phyloP scores from a whole-genome alignment of 306 rosid species.

The Prunus davidiana region DNA sequence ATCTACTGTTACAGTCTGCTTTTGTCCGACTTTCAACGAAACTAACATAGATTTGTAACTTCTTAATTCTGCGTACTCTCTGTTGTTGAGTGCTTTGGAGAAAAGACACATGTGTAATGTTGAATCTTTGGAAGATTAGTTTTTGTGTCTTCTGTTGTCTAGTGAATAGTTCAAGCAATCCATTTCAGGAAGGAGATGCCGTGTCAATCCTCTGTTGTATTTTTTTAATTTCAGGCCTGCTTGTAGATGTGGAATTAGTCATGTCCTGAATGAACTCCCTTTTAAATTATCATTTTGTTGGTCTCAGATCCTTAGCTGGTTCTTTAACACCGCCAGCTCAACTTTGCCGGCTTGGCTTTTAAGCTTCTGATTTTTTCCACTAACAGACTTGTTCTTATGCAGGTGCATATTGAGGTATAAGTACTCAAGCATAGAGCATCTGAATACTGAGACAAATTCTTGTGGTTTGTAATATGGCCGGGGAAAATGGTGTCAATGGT shows the following conservation, averaged over 20 bases:
- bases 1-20: not conserved
- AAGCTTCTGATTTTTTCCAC: constrained; percentile 2
- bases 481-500: constrained; percentile 30
- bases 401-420: constrained; percentile 20
- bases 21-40: constrained; percentile 3
- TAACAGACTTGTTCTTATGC: constrained; percentile 9
- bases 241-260: not conserved
- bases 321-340: not conserved
- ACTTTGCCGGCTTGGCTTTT: constrained; percentile 5
- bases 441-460: not conserved
- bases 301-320: not conserved
- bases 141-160: not conserved
- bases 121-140: not conserved
- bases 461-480: constrained; percentile 38
- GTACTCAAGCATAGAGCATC: not conserved
- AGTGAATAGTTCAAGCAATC: not conserved
- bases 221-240: not conserved
- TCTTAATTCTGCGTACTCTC: not conserved
- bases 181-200: not conserved
- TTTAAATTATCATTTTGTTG: not conserved
- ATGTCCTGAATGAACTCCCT: not conserved
- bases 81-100: not conserved
- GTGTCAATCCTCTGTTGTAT: not conserved
- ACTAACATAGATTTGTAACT: not conserved
- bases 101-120: not conserved